A percentile compares a stretch with the other conserved stretches of the same genome.
phyloP scores from a whole-genome alignment of 257 asterid species.

The Nicotiana tomentosiformis region DNA sequence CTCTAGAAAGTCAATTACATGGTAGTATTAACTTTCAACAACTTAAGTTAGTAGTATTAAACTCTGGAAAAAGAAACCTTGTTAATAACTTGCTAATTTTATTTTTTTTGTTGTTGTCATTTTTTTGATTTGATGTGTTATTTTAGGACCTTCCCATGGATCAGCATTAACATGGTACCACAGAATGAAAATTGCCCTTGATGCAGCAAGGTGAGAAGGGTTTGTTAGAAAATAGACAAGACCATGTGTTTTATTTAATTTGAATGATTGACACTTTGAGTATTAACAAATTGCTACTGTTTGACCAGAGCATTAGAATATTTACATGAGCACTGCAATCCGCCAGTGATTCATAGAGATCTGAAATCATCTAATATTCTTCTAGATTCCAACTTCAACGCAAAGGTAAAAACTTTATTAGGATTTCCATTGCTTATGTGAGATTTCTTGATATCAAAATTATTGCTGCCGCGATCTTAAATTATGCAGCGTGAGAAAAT shows the following conservation, averaged over 20 bases:
- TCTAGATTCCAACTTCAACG: conserved; percentile 66
- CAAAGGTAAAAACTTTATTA: conserved; percentile 42
- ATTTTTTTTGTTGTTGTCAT: background rate
- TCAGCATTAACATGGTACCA: conserved; percentile 54
- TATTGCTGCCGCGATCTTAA: background rate
- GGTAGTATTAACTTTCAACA: conserved; percentile 45
- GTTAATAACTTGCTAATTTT: background rate
- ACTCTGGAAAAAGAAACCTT: background rate
- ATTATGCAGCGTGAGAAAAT: background rate
- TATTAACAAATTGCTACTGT: conserved; percentile 16
- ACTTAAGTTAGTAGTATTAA: background rate
- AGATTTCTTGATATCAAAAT: conserved; percentile 4
- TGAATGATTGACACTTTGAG: background rate
- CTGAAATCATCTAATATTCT: conserved; percentile 79
- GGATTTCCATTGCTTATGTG: background rate
- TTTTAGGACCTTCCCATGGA: conserved; percentile 57
- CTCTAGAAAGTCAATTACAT: conserved; percentile 63
- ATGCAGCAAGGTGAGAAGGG: conserved; percentile 52
- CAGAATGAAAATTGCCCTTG: conserved; percentile 70
- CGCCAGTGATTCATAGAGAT: conserved; percentile 78
- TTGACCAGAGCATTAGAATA: conserved; percentile 63
- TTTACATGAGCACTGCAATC: conserved; percentile 65
- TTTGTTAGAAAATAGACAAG: conserved; percentile 8
- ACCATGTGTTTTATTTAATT: conserved; percentile 14
- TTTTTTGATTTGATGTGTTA: conserved; percentile 11